Evolutionary conservation across 371 early-diverging fungal species (phyloP).

Genomic region (Apophysomyces variabilis): DNA sequence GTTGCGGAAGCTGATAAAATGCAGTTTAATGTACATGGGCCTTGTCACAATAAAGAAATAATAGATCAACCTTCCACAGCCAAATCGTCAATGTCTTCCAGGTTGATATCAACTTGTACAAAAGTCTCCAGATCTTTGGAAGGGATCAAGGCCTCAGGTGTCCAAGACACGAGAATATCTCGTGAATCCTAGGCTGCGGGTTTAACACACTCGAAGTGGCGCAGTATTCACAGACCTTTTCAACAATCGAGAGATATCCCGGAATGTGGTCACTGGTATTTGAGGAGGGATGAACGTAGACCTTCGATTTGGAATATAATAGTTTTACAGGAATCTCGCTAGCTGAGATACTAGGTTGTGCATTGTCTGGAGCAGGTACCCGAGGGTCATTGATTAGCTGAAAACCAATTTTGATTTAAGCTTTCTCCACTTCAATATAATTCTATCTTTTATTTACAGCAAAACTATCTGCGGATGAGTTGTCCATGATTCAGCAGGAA

Average conservation of each 20-base stretch:
- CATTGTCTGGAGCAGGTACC: background rate
- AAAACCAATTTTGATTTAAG: background rate
- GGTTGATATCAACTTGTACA: constrained; percentile 43
- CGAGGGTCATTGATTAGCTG: constrained; percentile 8
- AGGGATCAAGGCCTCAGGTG: constrained; percentile 44
- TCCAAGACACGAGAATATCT: constrained; percentile 50
- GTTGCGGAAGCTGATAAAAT: constrained; percentile 9
- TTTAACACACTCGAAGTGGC: background rate
- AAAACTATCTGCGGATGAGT: constrained; percentile 6
- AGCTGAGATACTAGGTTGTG: background rate
- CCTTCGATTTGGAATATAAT: constrained; percentile 54
- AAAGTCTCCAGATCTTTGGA: constrained; percentile 45
- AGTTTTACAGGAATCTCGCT: constrained; percentile 34
- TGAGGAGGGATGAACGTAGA: constrained; percentile 49
- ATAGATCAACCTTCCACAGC: constrained; percentile 20
- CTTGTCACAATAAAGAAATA: background rate
- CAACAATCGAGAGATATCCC: constrained; percentile 49
- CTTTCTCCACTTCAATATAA: background rate
- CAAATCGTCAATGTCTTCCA: constrained; percentile 28
- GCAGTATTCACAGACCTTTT: constrained; percentile 30
- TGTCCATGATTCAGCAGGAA: background rate
- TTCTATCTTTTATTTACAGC: background rate
- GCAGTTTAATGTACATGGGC: background rate
- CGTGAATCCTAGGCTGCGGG: constrained; percentile 27
- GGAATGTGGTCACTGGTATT: constrained; percentile 40